Conservation (phyloP, 176 grass and related monocot genomes). For the Cocos nucifera region DNA sequence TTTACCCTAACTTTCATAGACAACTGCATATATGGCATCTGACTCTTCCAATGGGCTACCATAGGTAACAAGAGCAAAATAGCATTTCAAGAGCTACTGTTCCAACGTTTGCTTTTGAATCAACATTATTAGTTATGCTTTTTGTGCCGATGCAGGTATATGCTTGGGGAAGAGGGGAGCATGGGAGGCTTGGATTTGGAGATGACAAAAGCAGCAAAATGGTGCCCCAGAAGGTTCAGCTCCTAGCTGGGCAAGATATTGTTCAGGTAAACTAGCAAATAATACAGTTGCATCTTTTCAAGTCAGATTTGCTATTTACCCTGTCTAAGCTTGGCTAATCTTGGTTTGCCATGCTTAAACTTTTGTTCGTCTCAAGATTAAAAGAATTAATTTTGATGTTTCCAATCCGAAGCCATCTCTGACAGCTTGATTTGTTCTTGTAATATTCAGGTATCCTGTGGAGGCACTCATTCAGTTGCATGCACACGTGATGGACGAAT, state of each 20-base stretch:
- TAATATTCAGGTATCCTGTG: conserved; percentile 70
- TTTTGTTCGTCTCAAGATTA: no score
- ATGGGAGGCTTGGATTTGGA: conserved; percentile 95
- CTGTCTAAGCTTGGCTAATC: no score
- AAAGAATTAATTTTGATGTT: background rate
- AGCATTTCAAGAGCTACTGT: background rate
- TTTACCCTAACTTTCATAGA: no score
- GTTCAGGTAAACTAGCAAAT: conserved; percentile 48
- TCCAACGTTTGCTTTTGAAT: no score
- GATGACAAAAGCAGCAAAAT: conserved; percentile 99
- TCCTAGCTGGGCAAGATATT: conserved; percentile 62
- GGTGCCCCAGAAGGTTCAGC: conserved; percentile 83
- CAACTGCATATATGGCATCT: no score
- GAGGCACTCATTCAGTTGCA: conserved; percentile 95
- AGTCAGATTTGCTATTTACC: no score
- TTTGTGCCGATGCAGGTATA: conserved; percentile 51
- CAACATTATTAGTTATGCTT: background rate
- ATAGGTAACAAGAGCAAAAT: background rate
- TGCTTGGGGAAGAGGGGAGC: conserved; percentile 99
- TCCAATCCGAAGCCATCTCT: background rate
- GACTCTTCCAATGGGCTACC: no score
- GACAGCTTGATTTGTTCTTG: conserved; percentile 14
- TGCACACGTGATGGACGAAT: conserved; percentile 66
- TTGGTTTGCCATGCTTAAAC: no score
- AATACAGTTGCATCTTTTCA: no score